Evolutionary conservation across 129 eudicot genomes (phyloP).

Genomic region (Chrysanthemum makinoi): DNA sequence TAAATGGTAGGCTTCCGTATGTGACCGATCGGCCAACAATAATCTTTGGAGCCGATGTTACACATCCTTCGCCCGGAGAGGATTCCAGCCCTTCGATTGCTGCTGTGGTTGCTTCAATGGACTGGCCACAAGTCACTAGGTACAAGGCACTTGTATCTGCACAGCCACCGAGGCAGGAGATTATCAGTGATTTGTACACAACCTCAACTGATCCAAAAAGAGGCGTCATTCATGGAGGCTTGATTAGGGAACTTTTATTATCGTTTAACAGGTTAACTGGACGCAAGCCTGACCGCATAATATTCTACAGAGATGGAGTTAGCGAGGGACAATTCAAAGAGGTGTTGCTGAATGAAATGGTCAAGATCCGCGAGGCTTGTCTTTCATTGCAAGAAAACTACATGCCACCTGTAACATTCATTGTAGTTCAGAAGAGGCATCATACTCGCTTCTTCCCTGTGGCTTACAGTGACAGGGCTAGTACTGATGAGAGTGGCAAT

Average conservation of each 20-base stretch:
- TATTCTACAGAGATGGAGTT: too few relatives aligned
- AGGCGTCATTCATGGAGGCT: constrained; percentile 50
- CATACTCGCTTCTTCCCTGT: too few relatives aligned
- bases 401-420: too few relatives aligned
- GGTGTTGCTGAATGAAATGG: too few relatives aligned
- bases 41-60: constrained; percentile 92
- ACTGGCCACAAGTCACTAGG: constrained; percentile 72
- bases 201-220: constrained; percentile 29
- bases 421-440: too few relatives aligned
- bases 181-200: constrained; percentile 59
- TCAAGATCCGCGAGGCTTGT: too few relatives aligned
- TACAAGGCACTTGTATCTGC: constrained; percentile 74
- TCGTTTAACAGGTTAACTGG: too few relatives aligned
- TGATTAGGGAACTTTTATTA: constrained; percentile 29
- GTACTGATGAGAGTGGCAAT: too few relatives aligned
- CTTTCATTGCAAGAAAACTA: too few relatives aligned
- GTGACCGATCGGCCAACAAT: constrained; percentile 68
- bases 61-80: constrained; percentile 89
- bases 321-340: too few relatives aligned
- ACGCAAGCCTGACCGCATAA: too few relatives aligned
- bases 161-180: constrained; percentile 65
- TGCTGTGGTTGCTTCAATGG: constrained; percentile 97
- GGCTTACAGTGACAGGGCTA: too few relatives aligned
- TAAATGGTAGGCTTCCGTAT: constrained; percentile 33
- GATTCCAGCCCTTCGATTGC: constrained; percentile 86